Percentiles rank a stretch among this genome's conserved stretches.
Evolutionary conservation across 495 filamentous ascomycete genomes (phyloP).

Genomic region (Penicillium angulare): DNA sequence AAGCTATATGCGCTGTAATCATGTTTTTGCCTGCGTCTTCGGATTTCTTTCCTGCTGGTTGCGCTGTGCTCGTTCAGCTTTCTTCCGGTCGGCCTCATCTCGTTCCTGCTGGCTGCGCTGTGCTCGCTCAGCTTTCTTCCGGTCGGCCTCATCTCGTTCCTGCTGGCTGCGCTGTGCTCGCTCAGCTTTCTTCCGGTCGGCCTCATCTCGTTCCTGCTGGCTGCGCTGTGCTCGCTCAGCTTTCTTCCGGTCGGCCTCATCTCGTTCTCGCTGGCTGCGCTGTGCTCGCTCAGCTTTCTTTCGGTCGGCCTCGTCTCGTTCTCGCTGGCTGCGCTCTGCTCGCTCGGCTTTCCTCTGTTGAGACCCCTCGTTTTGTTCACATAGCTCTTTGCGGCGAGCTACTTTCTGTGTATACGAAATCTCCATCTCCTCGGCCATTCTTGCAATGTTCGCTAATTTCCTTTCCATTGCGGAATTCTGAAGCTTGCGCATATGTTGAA

Average conservation of each 20-base stretch:
- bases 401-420: not conserved
- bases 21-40: not conserved
- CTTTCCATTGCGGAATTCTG: conserved; percentile 2
- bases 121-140: too few species aligned
- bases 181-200: too few species aligned
- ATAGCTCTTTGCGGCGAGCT: not conserved
- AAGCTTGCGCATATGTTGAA: not conserved
- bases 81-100: too few species aligned
- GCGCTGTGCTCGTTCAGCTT: not conserved
- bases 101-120: too few species aligned
- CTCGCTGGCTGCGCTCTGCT: not conserved
- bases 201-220: too few species aligned
- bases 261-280: too few species aligned
- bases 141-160: too few species aligned
- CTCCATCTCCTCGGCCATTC: not conserved
- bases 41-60: not conserved
- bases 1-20: not conserved
- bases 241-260: too few species aligned
- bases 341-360: not conserved
- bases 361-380: not conserved
- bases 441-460: not conserved
- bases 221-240: too few species aligned
- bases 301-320: not conserved
- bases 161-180: too few species aligned
- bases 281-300: not conserved